phyloP scores from a whole-genome alignment of 139 green algal species.

The Chloropicon primus region DNA sequence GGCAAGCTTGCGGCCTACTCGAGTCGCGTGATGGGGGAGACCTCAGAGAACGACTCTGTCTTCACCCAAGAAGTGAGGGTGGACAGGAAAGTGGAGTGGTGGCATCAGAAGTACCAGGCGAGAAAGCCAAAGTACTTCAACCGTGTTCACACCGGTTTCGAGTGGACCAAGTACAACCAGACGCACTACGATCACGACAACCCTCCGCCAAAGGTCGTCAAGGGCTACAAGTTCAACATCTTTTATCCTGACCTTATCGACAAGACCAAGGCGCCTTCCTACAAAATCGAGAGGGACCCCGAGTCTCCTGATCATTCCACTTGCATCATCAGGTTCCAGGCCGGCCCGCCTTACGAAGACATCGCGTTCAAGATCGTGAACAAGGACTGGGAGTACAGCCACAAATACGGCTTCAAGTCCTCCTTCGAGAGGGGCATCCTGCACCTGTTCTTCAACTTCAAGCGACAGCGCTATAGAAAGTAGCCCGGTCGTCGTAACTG shows the following conservation, averaged over 20 bases:
- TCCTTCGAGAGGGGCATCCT: conserved; percentile 92
- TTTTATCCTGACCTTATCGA: conserved; percentile 98
- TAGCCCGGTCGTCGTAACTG: no score
- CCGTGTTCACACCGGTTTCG: conserved; percentile 86
- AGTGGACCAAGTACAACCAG: conserved; percentile 99
- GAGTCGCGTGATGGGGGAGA: conserved; percentile 6
- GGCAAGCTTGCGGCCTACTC: background rate
- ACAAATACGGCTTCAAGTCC: conserved; percentile 95
- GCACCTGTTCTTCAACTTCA: conserved; percentile 99
- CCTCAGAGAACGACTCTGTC: background rate
- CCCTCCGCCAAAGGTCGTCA: conserved; percentile 91
- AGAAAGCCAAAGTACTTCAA: conserved; percentile 99
- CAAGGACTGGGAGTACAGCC: conserved; percentile 83
- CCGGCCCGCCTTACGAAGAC: conserved; percentile 93
- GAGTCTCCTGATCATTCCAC: conserved; percentile 54
- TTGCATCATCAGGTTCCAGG: conserved; percentile 82
- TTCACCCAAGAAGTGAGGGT: conserved; percentile 12
- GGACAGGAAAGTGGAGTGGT: conserved; percentile 78
- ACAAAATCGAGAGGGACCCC: conserved; percentile 53
- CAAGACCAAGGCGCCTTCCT: conserved; percentile 46
- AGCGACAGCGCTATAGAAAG: conserved; percentile 57
- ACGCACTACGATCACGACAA: conserved; percentile 99
- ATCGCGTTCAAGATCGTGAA: conserved; percentile 84
- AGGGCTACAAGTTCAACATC: conserved; percentile 99
- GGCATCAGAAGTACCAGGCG: conserved; percentile 95